Evolutionary conservation across 352 stramenopile species (phyloP), one percentile per base, ranked within the genome.

Genomic region (Globisporangium abappressorium): DNA sequence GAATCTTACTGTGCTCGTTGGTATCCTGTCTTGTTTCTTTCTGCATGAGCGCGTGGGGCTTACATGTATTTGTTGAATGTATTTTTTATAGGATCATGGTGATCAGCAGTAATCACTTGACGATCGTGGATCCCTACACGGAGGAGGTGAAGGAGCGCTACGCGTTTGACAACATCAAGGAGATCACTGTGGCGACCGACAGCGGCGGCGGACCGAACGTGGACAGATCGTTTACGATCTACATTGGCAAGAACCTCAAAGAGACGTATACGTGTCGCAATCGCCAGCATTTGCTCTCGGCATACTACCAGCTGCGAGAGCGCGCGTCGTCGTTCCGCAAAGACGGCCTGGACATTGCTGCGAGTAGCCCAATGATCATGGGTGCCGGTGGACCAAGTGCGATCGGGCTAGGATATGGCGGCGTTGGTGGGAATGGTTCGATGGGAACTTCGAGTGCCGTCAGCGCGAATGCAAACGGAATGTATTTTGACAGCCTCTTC

Each of bases 401-500:
- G 22, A 56, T 60, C 12, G 79, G 82, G 41, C 30, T 71, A 0
- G 79, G 75, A 12, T 85, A 64, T 33, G 76, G 65, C 60, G 65
- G 68, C 33, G 56, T 61, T 47, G 70, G 76, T 2, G 71, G 70
- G 0, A 69, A 65, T 59, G 76, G 75, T 51, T 5, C 14, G 3
- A 43, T 64, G 1, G 71, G 62, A 7, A 70, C 70, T 30, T 46
- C 63, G 1, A 49, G 33, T n/a, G 36, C 78, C n/a, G 55, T 79
- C 7, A 69, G 75, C n/a, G 62, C 68, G 2, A 57, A 55, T 26
- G 62, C 67, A n/a, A 87, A 73, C 22, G 87, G 87, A 3, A 94
- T 94, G 84, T 94, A 92, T 69, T 94, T 94, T 73, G 87, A 94
- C 68, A 94, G 84, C 66, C 73, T 94, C 8, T 94, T 94, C 71